Percentiles rank a stretch among this genome's conserved stretches.
phyloP scores from a whole-genome alignment of 2,329 filamentous ascomycete species.

The Diaporthe sp. region DNA sequence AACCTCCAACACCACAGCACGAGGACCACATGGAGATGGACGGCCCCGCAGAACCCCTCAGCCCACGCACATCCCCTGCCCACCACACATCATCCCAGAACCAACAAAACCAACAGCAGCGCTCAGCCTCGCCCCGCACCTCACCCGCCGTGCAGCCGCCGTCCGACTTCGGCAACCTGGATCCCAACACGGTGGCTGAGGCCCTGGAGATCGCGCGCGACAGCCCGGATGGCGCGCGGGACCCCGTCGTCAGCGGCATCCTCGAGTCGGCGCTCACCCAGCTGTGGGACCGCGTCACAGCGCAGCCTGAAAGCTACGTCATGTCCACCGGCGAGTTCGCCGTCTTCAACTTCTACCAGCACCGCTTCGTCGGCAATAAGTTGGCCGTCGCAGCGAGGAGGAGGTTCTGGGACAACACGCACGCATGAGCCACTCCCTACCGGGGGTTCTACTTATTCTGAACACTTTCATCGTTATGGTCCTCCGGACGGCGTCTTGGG shows the following conservation, averaged over 20 bases:
- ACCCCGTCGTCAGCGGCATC: slow-evolving; percentile 73
- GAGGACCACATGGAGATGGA: slow-evolving; percentile 34
- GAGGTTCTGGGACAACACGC: slow-evolving; percentile 67
- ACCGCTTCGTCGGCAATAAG: slow-evolving; percentile 70
- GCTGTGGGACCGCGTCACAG: slow-evolving; percentile 78
- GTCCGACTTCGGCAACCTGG: slow-evolving; percentile 33
- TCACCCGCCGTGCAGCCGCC: slow-evolving; percentile 40
- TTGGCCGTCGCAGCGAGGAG: slow-evolving; percentile 63
- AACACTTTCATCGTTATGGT: slow-evolving; percentile 5
- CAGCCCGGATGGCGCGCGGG: slow-evolving; percentile 74
- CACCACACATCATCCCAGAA: slow-evolving; percentile 4
- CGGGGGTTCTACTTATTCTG: neutral
- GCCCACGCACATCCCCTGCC: slow-evolving; percentile 33
- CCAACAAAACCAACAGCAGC: slow-evolving; percentile 11
- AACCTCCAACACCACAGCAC: slow-evolving; percentile 35
- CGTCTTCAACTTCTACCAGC: slow-evolving; percentile 87
- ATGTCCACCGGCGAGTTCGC: slow-evolving; percentile 85
- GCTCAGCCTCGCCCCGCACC: slow-evolving; percentile 35
- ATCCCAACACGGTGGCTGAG: slow-evolving; percentile 63
- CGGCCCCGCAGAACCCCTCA: slow-evolving; percentile 29
- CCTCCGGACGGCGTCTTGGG: neutral
- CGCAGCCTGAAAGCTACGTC: slow-evolving; percentile 77
- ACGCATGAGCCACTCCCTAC: slow-evolving; percentile 48
- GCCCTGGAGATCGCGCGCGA: slow-evolving; percentile 84
- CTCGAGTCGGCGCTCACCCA: slow-evolving; percentile 75